A percentile compares a stretch with the other conserved stretches of the same genome.
These are phyloP conservation scores for Physcomitrium patens DNA, from an alignment of 225 moss, liverwort and hornwort species.

Conservation along the genomic window DNA sequence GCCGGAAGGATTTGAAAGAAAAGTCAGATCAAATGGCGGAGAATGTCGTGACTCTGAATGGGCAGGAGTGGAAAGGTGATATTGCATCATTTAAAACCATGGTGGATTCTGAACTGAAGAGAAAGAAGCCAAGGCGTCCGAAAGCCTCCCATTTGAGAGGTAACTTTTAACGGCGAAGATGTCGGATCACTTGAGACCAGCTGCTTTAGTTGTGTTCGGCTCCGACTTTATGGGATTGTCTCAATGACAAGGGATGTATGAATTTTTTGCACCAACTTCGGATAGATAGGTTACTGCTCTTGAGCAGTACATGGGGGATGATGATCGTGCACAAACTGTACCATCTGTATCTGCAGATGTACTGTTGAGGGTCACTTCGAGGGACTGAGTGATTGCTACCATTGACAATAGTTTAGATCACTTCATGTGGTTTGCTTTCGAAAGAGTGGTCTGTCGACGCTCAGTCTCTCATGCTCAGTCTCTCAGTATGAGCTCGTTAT, in stretches of 20 bases:
- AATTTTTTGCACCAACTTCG: slow-evolving; percentile 27
- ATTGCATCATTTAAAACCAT: slow-evolving; percentile 20
- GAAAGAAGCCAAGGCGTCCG: not conserved
- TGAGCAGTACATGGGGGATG: slow-evolving; percentile 22
- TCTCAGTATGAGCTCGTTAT: not conserved
- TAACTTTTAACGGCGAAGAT: slow-evolving; percentile 25
- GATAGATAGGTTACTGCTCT: slow-evolving; percentile 18
- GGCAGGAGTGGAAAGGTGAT: slow-evolving; percentile 19
- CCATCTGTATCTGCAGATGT: slow-evolving; percentile 12
- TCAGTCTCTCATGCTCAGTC: not conserved
- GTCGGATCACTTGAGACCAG: slow-evolving; percentile 20
- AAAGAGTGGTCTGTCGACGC: not conserved
- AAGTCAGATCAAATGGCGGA: not conserved
- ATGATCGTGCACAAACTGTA: not conserved
- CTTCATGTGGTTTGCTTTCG: not conserved
- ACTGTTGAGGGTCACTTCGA: slow-evolving; percentile 13
- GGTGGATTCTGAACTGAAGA: slow-evolving; percentile 9
- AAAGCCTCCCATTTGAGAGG: slow-evolving; percentile 45
- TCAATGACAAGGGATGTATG: slow-evolving; percentile 25
- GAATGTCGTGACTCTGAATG: not conserved
- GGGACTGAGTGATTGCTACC: slow-evolving; percentile 28
- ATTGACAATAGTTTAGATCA: slow-evolving; percentile 10
- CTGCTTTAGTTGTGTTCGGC: slow-evolving; percentile 22
- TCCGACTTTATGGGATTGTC: slow-evolving; percentile 20
- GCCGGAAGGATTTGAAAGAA: slow-evolving; percentile 32